phyloP scores from a whole-genome alignment of 2,329 filamentous ascomycete genomes.

The Pseudocercospora crystallina region DNA sequence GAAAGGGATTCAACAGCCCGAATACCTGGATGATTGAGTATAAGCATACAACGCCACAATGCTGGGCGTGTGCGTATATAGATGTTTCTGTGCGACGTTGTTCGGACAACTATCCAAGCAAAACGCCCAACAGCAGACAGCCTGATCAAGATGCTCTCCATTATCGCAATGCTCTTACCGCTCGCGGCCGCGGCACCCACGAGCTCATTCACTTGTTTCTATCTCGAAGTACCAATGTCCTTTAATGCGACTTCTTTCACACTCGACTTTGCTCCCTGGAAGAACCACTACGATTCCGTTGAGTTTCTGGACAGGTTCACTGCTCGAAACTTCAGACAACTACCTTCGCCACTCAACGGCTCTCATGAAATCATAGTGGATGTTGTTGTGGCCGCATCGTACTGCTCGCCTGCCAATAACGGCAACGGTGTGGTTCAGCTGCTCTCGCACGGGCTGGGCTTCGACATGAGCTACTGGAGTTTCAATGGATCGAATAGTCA shows the following conservation, averaged over 20 bases:
- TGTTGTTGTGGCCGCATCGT: constrained; percentile 20
- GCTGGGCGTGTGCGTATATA: no score
- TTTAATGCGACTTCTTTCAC: constrained; percentile 11
- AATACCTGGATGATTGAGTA: no score
- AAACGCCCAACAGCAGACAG: no score
- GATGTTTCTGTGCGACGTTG: no score
- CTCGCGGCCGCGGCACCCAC: neutral
- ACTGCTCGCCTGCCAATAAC: constrained; percentile 12
- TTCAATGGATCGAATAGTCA: constrained; percentile 17
- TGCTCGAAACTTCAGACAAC: constrained; percentile 3
- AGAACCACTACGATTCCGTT: constrained; percentile 18
- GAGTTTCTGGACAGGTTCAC: constrained; percentile 12
- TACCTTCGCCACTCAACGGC: constrained; percentile 9
- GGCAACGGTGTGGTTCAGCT: constrained; percentile 17
- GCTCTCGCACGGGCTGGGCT: constrained; percentile 24
- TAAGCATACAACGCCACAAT: no score
- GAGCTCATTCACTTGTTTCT: constrained; percentile 9
- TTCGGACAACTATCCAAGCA: no score
- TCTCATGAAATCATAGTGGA: constrained; percentile 9
- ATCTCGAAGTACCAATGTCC: constrained; percentile 11
- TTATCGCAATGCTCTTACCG: neutral
- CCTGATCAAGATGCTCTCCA: neutral
- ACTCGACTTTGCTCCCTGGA: constrained; percentile 16
- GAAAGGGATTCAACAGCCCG: no score
- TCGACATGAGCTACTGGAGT: constrained; percentile 23